Conservation (phyloP, 2,329 filamentous ascomycete species). For the Aspergillus flavus region DNA sequence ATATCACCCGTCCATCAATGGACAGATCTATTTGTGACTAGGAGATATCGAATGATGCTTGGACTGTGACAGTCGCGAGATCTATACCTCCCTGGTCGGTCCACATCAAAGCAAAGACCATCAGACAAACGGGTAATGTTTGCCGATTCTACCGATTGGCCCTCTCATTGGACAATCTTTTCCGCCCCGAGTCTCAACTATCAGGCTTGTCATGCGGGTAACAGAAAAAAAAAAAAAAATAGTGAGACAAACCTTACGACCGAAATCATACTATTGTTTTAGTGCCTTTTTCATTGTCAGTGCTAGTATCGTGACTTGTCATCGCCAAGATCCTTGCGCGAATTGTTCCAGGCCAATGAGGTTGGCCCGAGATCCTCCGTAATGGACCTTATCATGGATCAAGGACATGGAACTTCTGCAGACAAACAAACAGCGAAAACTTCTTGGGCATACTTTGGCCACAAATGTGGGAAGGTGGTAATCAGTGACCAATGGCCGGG, state of each 20-base stretch:
- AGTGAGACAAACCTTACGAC: neutral
- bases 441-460: neutral
- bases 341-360: neutral
- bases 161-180: neutral
- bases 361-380: neutral
- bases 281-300: neutral
- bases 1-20: neutral
- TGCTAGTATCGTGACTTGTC: neutral
- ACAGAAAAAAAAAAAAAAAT: neutral
- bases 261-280: slow-evolving; percentile 1
- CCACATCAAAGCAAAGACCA: neutral
- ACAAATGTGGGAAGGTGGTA: neutral
- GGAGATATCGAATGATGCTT: neutral
- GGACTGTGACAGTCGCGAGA: neutral
- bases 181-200: neutral
- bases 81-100: neutral
- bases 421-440: neutral
- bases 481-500: neutral
- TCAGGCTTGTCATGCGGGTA: neutral
- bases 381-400: neutral
- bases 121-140: neutral
- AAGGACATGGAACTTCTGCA: neutral
- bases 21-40: neutral
- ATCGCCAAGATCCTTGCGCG: neutral
- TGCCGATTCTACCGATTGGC: neutral